Base-by-base conservation (phyloP, 805 yeast genomes). In the Zygoascus bituminiphila region DNA sequence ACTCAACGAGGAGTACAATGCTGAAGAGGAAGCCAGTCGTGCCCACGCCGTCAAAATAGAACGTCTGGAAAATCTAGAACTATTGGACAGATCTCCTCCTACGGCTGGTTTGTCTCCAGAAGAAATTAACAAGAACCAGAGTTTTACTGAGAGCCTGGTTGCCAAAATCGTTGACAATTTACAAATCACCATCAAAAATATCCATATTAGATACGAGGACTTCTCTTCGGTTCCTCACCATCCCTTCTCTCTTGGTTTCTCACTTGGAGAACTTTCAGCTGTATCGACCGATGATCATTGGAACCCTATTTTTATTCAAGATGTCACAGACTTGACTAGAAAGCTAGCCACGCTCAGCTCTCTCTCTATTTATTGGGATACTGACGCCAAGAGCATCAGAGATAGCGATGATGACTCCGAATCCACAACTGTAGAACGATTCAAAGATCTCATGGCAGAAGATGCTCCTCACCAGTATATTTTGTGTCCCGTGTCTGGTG, bases 121-220 rank as follows among this genome's bases (percentile, higher is more conserved):
- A 20, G 64, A 67, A 2, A 56, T 60, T 25, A 73, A 73, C 8
- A 72, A 79, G 48, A 84, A 81, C 62, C 91, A 88, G 62, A 74
- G 88, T 36, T 93, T 93, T 64, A 81, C 95, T 10, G 96, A 88
- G 57, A 80, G 88, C 40, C 72, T 93, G 51, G 74, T 88, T 5
- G 84, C 96, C 1, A 94, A 94, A 63, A 82, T 93, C 54, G 83
- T 91, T 21, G 98, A 93, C 64, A 93, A 93, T 61, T 68, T 94
- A 46, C 98, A 93, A 64, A 76, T 93, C 10, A 85, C 95, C 1
- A 86, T 93, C 54, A 86, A 82, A 57, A 88, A 87, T 61, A 93
- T 93, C 54, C 99, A 93, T 64, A 65, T 93, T 19, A 74, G 98
- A 49, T 93, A 89, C 60, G 98, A 94, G 60, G 98, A 93, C 66